A percentile compares a stretch with the other conserved stretches of the same genome.
phyloP scores from a whole-genome alignment of 1,284 basidiomycete species.

The Abortiporus biennis region DNA sequence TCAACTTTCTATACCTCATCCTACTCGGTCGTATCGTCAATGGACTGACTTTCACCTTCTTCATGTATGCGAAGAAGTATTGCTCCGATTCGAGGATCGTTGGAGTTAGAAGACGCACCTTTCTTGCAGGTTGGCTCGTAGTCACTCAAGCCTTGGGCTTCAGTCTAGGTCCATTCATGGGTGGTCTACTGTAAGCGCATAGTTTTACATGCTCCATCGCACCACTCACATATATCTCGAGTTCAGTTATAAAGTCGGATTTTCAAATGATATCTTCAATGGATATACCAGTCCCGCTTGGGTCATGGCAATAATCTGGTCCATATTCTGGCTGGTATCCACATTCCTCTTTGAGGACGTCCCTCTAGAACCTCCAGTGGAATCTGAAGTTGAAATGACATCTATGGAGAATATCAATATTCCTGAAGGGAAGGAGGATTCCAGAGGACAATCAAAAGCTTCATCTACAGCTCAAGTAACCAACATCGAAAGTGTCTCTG shows the following conservation, averaged over 20 bases:
- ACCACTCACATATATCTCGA: neutral
- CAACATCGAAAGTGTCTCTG: conserved; percentile 3
- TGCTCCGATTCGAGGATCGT: conserved; percentile 63
- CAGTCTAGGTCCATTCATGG: conserved; percentile 59
- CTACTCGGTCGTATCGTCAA: conserved; percentile 41
- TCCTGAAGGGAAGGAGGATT: neutral
- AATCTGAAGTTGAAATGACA: conserved; percentile 9
- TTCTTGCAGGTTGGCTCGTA: conserved; percentile 57
- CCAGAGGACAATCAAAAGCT: neutral
- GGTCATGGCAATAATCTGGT: conserved; percentile 54
- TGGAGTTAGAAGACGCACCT: conserved; percentile 57
- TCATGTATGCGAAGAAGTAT: conserved; percentile 52
- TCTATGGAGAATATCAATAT: conserved; percentile 1
- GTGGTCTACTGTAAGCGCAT: conserved; percentile 40
- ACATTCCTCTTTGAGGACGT: conserved; percentile 49
- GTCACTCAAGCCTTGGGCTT: conserved; percentile 60
- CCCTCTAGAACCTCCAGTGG: conserved; percentile 9
- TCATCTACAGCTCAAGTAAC: conserved; percentile 3
- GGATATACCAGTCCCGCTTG: conserved; percentile 65
- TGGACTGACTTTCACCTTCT: conserved; percentile 43
- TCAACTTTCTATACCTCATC: conserved; percentile 42
- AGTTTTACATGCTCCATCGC: neutral
- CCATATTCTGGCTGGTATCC: conserved; percentile 42
- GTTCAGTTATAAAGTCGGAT: conserved; percentile 23
- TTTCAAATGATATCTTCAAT: conserved; percentile 38